A percentile compares a stretch with the other conserved stretches of the same genome.
Evolutionary conservation across 1,139 yeast genomes (phyloP).

Genomic region (Blastobotrys persicus): DNA sequence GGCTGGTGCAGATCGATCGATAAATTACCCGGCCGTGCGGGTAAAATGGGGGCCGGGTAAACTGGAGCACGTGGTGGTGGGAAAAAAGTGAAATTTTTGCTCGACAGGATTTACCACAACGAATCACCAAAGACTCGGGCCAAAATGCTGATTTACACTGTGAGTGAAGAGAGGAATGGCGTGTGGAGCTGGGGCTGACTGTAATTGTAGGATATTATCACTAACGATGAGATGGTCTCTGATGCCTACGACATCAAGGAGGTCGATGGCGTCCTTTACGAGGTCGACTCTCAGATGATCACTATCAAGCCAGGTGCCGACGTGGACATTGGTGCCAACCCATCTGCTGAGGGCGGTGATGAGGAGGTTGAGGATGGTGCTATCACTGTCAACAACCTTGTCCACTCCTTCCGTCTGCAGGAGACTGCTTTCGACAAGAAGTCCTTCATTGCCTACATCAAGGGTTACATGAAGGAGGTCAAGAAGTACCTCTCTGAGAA

Average conservation of each 20-base stretch:
- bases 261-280: slow-evolving; percentile 90
- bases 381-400: slow-evolving; percentile 95
- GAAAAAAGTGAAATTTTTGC: slow-evolving; percentile 1
- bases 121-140: slow-evolving; percentile 2
- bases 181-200: slow-evolving; percentile 5
- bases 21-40: slow-evolving; percentile 2
- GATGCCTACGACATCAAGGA: slow-evolving; percentile 89
- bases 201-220: slow-evolving; percentile 64
- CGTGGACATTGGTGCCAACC: slow-evolving; percentile 98
- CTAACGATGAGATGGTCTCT: slow-evolving; percentile 94
- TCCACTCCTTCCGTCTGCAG: slow-evolving; percentile 97
- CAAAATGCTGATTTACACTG: slow-evolving; percentile 36
- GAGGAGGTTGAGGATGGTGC: slow-evolving; percentile 77
- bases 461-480: slow-evolving; percentile 97
- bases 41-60: background rate
- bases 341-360: slow-evolving; percentile 95
- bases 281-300: slow-evolving; percentile 95
- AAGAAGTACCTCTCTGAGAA: slow-evolving; percentile 85
- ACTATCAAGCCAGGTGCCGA: slow-evolving; percentile 79
- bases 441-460: slow-evolving; percentile 91
- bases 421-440: slow-evolving; percentile 95
- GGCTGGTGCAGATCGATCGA: no score
- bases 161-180: slow-evolving; percentile 18
- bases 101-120: background rate
- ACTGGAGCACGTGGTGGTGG: background rate